These are phyloP conservation scores for Phyllosticta paracitricarpa DNA, from an alignment of 2,329 filamentous ascomycete species.

Conservation along the genomic window DNA sequence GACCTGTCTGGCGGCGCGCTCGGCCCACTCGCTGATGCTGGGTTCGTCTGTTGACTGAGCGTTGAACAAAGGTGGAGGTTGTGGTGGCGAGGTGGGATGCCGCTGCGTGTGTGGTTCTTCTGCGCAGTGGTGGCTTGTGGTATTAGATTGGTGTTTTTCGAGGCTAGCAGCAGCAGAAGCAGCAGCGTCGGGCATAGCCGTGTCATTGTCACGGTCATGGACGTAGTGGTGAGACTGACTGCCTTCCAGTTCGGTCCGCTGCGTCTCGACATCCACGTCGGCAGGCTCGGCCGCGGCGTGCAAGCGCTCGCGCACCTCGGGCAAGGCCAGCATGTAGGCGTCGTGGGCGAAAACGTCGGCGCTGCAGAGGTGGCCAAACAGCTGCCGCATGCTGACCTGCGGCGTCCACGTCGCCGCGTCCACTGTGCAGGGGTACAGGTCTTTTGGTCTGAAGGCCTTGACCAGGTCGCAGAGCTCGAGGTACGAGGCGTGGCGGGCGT, in stretches of 20 bases:
- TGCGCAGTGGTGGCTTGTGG: too few relatives aligned
- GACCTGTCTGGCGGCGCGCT: background rate
- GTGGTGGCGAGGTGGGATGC: too few relatives aligned
- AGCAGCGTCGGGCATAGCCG: too few relatives aligned
- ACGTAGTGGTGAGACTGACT: background rate
- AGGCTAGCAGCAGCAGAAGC: too few relatives aligned
- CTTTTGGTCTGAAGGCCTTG: slow-evolving; percentile 55
- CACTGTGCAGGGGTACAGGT: slow-evolving; percentile 73
- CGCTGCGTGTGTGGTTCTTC: too few relatives aligned
- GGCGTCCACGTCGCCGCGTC: slow-evolving; percentile 54
- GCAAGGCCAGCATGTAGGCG: slow-evolving; percentile 39
- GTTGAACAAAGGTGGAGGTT: too few relatives aligned
- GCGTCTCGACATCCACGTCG: background rate
- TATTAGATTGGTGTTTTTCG: too few relatives aligned
- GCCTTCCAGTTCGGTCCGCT: background rate
- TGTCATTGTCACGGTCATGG: too few relatives aligned
- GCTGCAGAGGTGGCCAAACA: slow-evolving; percentile 65
- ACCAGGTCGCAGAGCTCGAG: slow-evolving; percentile 66
- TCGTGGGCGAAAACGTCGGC: slow-evolving; percentile 56
- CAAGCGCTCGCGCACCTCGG: background rate
- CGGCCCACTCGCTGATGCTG: slow-evolving; percentile 3
- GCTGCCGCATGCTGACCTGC: slow-evolving; percentile 49
- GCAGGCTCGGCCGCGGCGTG: background rate
- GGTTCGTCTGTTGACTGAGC: background rate
- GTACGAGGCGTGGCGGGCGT: slow-evolving; percentile 83